Conservation (phyloP, 352 stramenopile species). For the Globisporangium splendens region DNA sequence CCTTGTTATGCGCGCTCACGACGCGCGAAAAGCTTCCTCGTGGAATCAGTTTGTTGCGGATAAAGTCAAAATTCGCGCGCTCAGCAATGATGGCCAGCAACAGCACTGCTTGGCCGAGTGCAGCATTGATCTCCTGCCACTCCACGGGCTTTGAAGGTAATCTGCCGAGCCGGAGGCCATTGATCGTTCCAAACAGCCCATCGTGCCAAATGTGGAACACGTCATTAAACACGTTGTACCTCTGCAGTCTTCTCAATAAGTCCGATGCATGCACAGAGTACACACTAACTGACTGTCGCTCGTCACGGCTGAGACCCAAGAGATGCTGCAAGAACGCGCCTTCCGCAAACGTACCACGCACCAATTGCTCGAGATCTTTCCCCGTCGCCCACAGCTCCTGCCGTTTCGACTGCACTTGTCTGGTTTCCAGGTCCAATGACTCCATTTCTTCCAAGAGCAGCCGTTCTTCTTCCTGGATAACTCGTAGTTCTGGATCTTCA, state of each 20-base stretch:
- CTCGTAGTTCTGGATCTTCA: constrained; percentile 44
- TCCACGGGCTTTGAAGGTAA: constrained; percentile 81
- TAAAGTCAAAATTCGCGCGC: constrained; percentile 79
- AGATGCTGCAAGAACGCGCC: constrained; percentile 77
- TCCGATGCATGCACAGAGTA: constrained; percentile 81
- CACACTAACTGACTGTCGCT: constrained; percentile 69
- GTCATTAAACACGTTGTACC: constrained; percentile 89
- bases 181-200: constrained; percentile 87
- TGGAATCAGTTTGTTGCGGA: constrained; percentile 77
- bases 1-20: constrained; percentile 78
- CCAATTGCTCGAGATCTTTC: constrained; percentile 63
- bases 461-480: constrained; percentile 61
- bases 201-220: constrained; percentile 92
- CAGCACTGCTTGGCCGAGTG: constrained; percentile 80
- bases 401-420: constrained; percentile 48
- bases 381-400: constrained; percentile 73
- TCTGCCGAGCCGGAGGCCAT: constrained; percentile 79
- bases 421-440: constrained; percentile 53
- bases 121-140: constrained; percentile 90
- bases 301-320: constrained; percentile 64
- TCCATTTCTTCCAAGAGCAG: constrained; percentile 49
- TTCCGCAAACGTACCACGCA: constrained; percentile 69
- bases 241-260: constrained; percentile 71
- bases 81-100: constrained; percentile 81
- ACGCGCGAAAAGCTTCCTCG: constrained; percentile 86